These are phyloP conservation scores for Colletotrichum sp. DNA, from an alignment of 2,329 filamentous ascomycete genomes.

Conservation along the genomic window DNA sequence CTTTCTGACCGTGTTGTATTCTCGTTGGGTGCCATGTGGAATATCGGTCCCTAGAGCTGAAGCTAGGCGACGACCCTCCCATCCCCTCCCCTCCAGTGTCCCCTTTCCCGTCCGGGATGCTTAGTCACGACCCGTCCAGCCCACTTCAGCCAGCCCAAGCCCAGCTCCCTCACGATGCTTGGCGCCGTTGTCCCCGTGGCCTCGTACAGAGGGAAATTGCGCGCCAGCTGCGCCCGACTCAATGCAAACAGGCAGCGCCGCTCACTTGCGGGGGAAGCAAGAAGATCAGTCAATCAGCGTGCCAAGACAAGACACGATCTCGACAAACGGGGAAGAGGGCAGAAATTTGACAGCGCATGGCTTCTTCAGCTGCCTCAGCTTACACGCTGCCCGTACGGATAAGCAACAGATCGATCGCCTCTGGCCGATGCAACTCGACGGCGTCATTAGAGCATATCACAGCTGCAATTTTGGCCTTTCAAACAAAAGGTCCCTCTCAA, in stretches of 20 bases:
- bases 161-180: constrained; percentile 5
- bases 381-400: neutral
- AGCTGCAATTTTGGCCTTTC: neutral
- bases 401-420: neutral
- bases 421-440: neutral
- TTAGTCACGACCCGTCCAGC: neutral
- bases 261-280: neutral
- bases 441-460: neutral
- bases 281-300: neutral
- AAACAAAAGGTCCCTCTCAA: neutral
- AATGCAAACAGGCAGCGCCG: neutral
- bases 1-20: neutral
- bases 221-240: neutral
- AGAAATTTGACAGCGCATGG: neutral
- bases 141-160: neutral
- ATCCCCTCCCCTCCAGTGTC: neutral
- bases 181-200: constrained; percentile 1
- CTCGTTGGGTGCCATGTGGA: neutral
- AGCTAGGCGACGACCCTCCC: neutral
- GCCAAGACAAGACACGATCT: neutral
- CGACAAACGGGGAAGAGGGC: neutral
- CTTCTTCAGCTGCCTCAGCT: neutral
- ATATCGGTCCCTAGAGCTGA: neutral
- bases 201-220: constrained; percentile 18
- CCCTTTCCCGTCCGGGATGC: neutral